Evolutionary conservation across 179 eudicot genomes (phyloP).

Genomic region (Gypsophila paniculata): DNA sequence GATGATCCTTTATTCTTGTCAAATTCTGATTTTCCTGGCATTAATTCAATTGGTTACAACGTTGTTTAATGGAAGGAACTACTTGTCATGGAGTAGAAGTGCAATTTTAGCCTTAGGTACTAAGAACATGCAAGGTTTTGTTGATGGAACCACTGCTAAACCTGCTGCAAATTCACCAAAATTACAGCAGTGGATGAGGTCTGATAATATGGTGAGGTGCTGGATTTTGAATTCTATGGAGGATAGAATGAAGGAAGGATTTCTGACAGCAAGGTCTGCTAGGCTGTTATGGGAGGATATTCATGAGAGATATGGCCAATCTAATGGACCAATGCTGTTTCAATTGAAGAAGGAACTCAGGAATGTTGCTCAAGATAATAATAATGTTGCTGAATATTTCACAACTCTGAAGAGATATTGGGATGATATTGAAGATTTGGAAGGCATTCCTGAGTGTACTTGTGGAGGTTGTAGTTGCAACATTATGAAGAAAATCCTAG

Average conservation of each 20-base stretch:
- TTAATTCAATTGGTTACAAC: not conserved
- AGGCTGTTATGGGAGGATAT: not conserved
- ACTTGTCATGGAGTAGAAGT: not conserved
- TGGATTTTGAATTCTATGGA: constrained; percentile 8
- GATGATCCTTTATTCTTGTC: not conserved
- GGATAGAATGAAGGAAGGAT: not conserved
- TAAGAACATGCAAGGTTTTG: not conserved
- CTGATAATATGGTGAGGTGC: constrained; percentile 1
- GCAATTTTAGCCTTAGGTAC: not conserved
- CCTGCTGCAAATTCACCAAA: not conserved
- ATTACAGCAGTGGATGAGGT: not conserved
- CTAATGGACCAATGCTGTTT: not conserved
- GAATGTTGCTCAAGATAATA: not conserved
- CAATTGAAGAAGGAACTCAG: not conserved
- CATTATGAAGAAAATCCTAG: not conserved
- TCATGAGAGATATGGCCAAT: not conserved
- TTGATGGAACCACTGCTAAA: not conserved
- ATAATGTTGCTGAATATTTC: not conserved
- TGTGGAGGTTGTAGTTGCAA: not conserved
- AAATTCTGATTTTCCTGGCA: not conserved
- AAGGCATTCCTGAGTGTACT: not conserved
- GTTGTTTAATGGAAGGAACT: not conserved
- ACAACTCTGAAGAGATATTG: not conserved
- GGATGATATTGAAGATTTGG: constrained; percentile 1
- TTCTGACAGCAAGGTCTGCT: not conserved